These are phyloP conservation scores for Botrytis porri DNA, from an alignment of 2,329 filamentous ascomycete genomes.

Conservation along the genomic window DNA sequence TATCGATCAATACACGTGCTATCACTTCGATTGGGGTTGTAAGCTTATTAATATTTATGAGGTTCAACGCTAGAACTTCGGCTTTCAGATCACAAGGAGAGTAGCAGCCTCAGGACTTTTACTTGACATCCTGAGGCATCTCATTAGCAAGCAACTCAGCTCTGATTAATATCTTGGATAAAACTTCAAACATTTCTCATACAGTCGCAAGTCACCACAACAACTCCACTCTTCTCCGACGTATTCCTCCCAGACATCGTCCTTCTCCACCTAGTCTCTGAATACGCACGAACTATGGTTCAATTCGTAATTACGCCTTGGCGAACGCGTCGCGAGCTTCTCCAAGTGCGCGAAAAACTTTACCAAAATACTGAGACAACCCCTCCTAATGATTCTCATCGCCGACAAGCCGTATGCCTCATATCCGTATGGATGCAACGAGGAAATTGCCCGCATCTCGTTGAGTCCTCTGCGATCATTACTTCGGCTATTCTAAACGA, in stretches of 20 bases:
- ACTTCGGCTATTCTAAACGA: conserved; percentile 68
- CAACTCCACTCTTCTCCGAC: background rate
- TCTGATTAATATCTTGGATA: background rate
- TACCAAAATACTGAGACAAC: conserved; percentile 45
- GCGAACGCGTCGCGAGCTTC: conserved; percentile 63
- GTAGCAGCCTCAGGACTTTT: background rate
- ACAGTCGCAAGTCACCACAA: background rate
- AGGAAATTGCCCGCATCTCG: conserved; percentile 71
- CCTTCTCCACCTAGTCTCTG: background rate
- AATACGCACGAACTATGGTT: conserved; percentile 49
- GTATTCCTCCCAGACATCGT: background rate
- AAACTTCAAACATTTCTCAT: conserved; percentile 1
- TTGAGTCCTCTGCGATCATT: conserved; percentile 75
- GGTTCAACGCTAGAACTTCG: background rate
- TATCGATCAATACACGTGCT: background rate
- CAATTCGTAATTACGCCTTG: conserved; percentile 73
- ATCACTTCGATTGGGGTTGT: background rate
- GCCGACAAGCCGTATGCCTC: conserved; percentile 50
- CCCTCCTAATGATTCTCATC: conserved; percentile 55
- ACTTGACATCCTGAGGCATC: background rate
- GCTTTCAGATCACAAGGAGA: background rate
- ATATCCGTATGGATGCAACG: conserved; percentile 70
- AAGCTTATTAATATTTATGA: background rate
- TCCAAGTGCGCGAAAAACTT: conserved; percentile 62
- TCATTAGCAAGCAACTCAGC: background rate